Evolutionary conservation across 495 filamentous ascomycete genomes (phyloP), one percentile per base, ranked within the genome.

Genomic region (Penicillium maclennaniae): DNA sequence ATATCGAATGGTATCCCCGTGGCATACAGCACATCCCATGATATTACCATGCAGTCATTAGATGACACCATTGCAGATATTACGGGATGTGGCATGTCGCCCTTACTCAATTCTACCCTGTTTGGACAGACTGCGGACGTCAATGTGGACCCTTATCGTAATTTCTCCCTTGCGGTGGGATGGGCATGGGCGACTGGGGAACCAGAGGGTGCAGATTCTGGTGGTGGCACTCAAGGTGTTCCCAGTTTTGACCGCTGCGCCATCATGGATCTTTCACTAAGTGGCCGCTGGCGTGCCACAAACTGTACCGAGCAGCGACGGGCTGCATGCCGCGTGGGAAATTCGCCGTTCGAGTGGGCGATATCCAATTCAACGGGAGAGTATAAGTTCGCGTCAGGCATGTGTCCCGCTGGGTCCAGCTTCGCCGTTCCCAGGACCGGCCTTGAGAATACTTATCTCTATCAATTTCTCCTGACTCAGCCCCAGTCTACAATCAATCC

Each of bases 101-200:
- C 82, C 6, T 58, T 77, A 2, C 69, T 86, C 7, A 86, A 85
- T 62, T 51, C 53, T 7, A 79, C 82, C 1, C 69, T 86, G 5
- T 70, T 78, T 43, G 75, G 74, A 43, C 44, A 57, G 21, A 82
- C 82, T 2, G 83, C 83, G 12, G 70, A 78, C 47, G 56, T 56
- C 15, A 63, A 76, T 47, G 55, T 70, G 36, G 48, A 45, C 0
- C 63, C 71, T 14, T 87, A 87, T 62, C 66, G 73, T 37, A 74
- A 77, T 41, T 68, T 80, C 45, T 75, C 77, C 1, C 65, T 79
- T 26, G 69, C 69, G 3, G 65, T 75, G 6, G 69, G 77, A 17
- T 87, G 84, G 84, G 77, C 79, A 10, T 87, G 83, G 83, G 77
- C 73, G 1, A 60, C 73, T 8, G 74, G 72, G 12, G 70, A 85